Conservation (phyloP, 2,329 filamentous ascomycete genomes). For the Trichoderma aggressivum region DNA sequence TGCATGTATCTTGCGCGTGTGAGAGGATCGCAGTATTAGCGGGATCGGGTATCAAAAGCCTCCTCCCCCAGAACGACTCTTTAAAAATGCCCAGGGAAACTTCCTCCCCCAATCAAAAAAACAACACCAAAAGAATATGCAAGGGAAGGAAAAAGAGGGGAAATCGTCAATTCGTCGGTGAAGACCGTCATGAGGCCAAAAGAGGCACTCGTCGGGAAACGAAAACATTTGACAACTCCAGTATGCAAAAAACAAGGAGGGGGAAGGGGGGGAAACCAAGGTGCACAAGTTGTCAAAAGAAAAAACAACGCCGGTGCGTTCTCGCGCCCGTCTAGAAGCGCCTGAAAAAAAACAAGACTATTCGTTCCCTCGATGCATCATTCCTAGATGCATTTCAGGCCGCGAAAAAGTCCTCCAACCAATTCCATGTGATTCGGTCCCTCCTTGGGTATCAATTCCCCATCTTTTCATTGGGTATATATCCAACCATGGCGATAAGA, state of each 20-base stretch:
- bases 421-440: background rate
- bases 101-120: background rate
- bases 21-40: background rate
- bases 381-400: background rate
- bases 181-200: background rate
- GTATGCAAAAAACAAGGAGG: background rate
- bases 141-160: background rate
- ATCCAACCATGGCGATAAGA: background rate
- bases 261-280: background rate
- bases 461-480: background rate
- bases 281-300: background rate
- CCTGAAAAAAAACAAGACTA: background rate
- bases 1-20: background rate
- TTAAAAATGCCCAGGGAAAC: background rate
- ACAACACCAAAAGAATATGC: background rate
- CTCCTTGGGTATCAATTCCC: constrained; percentile 9
- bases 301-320: background rate
- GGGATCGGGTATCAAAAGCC: constrained; percentile 13
- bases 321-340: background rate
- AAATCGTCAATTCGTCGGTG: constrained; percentile 5
- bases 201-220: background rate
- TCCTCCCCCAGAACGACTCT: background rate
- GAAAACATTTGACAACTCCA: background rate
- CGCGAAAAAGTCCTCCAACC: background rate
- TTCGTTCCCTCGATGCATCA: background rate